A percentile compares a stretch with the other conserved stretches of the same genome.
phyloP scores from a whole-genome alignment of 306 rosid species.

The Casuarina cunninghamiana region DNA sequence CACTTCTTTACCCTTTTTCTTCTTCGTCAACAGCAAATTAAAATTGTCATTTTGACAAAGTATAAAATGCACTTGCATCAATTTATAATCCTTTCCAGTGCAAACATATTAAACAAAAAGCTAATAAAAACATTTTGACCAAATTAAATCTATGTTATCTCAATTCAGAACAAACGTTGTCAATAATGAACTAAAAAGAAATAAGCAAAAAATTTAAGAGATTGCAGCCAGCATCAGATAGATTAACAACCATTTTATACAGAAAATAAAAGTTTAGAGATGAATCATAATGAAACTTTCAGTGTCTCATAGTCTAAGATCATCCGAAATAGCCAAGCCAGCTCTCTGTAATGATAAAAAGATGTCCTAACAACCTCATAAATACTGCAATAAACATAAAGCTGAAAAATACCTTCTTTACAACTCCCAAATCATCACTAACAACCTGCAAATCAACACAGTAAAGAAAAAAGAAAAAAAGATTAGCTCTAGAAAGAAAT shows the following conservation, averaged over 20 bases:
- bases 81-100: not conserved
- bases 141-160: not conserved
- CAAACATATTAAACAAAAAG: not conserved
- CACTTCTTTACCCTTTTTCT: not conserved
- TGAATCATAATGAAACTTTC: not conserved
- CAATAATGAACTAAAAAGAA: not conserved
- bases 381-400: slow-evolving; percentile 10
- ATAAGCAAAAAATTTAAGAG: not conserved
- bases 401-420: slow-evolving; percentile 69
- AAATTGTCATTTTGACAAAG: not conserved
- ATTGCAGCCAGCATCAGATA: not conserved
- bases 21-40: not conserved
- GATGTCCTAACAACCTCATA: slow-evolving; percentile 3
- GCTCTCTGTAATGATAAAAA: slow-evolving; percentile 24
- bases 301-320: not conserved
- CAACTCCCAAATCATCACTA: slow-evolving; percentile 80
- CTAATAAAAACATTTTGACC: not conserved
- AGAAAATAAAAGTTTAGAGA: not conserved
- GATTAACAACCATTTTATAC: not conserved
- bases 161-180: slow-evolving; percentile 1
- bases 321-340: slow-evolving; percentile 11
- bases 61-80: not conserved
- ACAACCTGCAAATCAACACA: slow-evolving; percentile 61
- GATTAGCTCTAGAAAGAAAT: slow-evolving; percentile 20
- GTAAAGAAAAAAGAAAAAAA: not conserved